Conservation (phyloP, 2,329 filamentous ascomycete genomes). For the Rutstroemia sp. region DNA sequence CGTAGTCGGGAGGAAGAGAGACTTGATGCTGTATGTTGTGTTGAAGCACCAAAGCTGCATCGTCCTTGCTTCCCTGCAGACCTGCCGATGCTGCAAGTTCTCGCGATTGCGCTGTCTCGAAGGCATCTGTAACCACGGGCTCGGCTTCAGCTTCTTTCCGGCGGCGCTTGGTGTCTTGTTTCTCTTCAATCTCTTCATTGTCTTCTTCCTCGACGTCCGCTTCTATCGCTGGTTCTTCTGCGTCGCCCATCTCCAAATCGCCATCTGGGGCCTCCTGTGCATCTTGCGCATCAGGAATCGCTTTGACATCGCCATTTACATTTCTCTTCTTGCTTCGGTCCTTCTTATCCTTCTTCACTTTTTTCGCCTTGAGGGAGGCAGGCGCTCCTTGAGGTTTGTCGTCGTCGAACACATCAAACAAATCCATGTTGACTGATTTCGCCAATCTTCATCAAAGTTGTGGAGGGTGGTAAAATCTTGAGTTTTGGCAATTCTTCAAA, state of each 20-base stretch:
- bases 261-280: conserved; percentile 44
- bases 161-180: conserved; percentile 53
- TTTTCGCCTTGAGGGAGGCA: conserved; percentile 25
- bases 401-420: conserved; percentile 78
- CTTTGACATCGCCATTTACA: conserved; percentile 70
- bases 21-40: conserved; percentile 99
- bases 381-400: conserved; percentile 47
- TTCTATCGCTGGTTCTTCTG: conserved; percentile 9
- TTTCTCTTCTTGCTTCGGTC: conserved; percentile 79
- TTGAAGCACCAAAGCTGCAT: conserved; percentile 67
- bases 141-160: conserved; percentile 58
- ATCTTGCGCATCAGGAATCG: conserved; percentile 32
- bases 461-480: neutral
- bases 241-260: conserved; percentile 53
- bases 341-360: conserved; percentile 39
- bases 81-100: conserved; percentile 61
- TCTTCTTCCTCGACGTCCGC: conserved; percentile 14
- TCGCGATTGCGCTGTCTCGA: conserved; percentile 89
- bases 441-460: neutral
- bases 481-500: neutral
- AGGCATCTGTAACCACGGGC: conserved; percentile 84
- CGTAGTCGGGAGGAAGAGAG: conserved; percentile 85
- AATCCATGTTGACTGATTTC: conserved; percentile 49
- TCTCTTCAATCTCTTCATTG: conserved; percentile 35
- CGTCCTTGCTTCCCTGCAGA: conserved; percentile 24